Percentiles rank a stretch among this genome's conserved stretches.
Evolutionary conservation across 2,329 filamentous ascomycete genomes (phyloP).

Genomic region (Fonsecaea monophora): DNA sequence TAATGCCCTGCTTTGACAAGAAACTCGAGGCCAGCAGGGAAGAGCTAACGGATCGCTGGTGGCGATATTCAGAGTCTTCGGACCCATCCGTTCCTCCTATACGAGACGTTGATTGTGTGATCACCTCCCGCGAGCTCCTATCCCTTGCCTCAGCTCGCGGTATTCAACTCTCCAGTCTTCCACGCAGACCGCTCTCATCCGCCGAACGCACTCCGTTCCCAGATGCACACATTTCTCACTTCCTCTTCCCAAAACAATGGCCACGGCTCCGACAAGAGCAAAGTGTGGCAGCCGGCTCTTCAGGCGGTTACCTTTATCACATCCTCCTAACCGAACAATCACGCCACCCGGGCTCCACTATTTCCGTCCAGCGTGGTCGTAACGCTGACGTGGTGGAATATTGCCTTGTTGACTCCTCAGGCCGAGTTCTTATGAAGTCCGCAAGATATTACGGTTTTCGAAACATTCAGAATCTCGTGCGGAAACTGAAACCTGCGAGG

Average conservation of each 20-base stretch:
- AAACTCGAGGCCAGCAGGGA: constrained; percentile 94
- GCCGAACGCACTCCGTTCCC: constrained; percentile 69
- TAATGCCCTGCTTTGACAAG: constrained; percentile 99
- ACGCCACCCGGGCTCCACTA: constrained; percentile 72
- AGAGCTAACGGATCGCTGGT: constrained; percentile 83
- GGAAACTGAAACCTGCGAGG: constrained; percentile 82
- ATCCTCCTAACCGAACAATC: constrained; percentile 77
- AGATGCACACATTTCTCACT: constrained; percentile 71
- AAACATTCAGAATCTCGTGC: constrained; percentile 96
- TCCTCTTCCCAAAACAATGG: constrained; percentile 70
- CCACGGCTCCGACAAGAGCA: constrained; percentile 41
- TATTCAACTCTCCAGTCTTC: constrained; percentile 75
- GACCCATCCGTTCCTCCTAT: constrained; percentile 55
- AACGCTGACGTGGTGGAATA: constrained; percentile 94
- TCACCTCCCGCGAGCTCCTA: constrained; percentile 92
- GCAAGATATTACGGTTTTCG: constrained; percentile 96
- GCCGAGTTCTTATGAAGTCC: constrained; percentile 72
- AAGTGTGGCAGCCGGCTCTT: constrained; percentile 70
- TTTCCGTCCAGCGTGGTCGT: constrained; percentile 76
- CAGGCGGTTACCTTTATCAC: constrained; percentile 87
- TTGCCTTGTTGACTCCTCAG: constrained; percentile 64
- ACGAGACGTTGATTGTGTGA: constrained; percentile 95
- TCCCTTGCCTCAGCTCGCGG: constrained; percentile 83
- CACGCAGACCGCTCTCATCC: constrained; percentile 62
- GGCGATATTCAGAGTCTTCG: constrained; percentile 58